Conservation (phyloP, 768 basidiomycete species). For the Neoboletus subvelutipes region DNA sequence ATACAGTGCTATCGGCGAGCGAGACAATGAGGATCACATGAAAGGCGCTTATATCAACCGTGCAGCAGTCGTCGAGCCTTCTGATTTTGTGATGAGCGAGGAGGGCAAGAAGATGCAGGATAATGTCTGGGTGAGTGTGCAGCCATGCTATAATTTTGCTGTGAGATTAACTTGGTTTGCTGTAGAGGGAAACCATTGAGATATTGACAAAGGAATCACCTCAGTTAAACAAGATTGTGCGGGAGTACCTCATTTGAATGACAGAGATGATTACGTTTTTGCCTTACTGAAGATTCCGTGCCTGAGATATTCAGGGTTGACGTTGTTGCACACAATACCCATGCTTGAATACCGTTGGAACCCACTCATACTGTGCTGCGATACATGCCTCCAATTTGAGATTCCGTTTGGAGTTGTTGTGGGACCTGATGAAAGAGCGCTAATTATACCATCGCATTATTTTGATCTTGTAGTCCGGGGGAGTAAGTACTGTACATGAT, state of each 20-base stretch:
- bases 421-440: no score
- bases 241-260: constrained; percentile 8
- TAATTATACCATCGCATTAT: no score
- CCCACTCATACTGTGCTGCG: no score
- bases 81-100: constrained; percentile 34
- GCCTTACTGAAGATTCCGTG: neutral
- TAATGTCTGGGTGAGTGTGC: constrained; percentile 37
- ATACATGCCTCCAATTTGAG: no score
- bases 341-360: no score
- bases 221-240: constrained; percentile 15
- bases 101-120: constrained; percentile 31
- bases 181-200: constrained; percentile 22
- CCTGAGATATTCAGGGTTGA: neutral
- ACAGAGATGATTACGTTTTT: neutral
- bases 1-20: constrained; percentile 29
- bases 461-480: no score
- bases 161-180: neutral
- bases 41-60: constrained; percentile 21
- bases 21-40: constrained; percentile 20
- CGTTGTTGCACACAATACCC: no score
- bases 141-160: no score
- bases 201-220: constrained; percentile 15
- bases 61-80: constrained; percentile 21
- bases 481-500: no score
- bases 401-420: no score